phyloP scores from a whole-genome alignment of 768 basidiomycete species.

The Mycena chlorophos region DNA sequence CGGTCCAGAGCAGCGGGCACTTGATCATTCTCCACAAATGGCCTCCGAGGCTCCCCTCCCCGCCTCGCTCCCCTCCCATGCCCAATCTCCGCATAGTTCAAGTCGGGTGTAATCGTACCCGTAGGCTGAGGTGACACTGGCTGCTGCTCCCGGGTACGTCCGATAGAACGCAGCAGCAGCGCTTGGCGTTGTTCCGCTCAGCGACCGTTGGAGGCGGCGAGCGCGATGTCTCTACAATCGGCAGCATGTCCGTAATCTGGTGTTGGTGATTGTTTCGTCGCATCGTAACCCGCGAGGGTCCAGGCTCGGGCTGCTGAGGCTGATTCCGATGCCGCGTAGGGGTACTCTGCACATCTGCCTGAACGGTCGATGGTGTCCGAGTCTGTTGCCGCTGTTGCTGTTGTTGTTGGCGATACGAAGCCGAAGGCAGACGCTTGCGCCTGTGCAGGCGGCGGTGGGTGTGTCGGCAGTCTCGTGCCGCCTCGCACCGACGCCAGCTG shows the following conservation, averaged over 20 bases:
- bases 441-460: constrained; percentile 28
- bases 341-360: constrained; percentile 5
- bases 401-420: constrained; percentile 37
- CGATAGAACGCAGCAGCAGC: constrained; percentile 62
- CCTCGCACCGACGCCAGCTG: constrained; percentile 23
- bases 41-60: constrained; percentile 22
- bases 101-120: constrained; percentile 69
- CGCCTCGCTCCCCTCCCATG: constrained; percentile 57
- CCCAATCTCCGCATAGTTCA: constrained; percentile 75
- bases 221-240: constrained; percentile 60
- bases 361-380: constrained; percentile 26
- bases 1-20: constrained; percentile 12
- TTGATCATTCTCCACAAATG: constrained; percentile 16
- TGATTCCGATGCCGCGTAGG: constrained; percentile 14
- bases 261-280: constrained; percentile 32
- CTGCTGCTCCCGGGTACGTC: constrained; percentile 56
- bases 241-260: constrained; percentile 52
- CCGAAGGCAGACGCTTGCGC: constrained; percentile 37
- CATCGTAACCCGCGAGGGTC: constrained; percentile 42
- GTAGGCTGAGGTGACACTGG: constrained; percentile 40
- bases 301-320: constrained; percentile 23
- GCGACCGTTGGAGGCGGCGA: constrained; percentile 63
- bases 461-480: constrained; percentile 25
- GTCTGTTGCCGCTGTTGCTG: constrained; percentile 31
- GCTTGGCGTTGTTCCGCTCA: constrained; percentile 50